Base-by-base conservation (phyloP, 176 grass and related monocot genomes). In the Lolium rigidum region DNA sequence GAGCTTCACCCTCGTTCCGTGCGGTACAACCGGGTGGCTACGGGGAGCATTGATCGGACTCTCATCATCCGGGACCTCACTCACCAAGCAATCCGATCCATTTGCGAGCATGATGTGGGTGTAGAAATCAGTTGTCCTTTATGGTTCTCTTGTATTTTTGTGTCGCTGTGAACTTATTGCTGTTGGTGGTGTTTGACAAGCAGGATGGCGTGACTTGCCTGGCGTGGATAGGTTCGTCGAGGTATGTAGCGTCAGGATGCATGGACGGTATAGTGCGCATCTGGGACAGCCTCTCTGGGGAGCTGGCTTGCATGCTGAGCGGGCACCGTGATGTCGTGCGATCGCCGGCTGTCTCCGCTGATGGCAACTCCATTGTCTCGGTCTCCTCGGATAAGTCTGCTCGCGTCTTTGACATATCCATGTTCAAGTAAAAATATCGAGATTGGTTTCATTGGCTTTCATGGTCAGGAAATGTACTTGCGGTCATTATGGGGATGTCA, bases 281-380 rank as follows among this genome's bases (percentile, higher is more conserved):
- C 69, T 98, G 97, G 97, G 97, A 98, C 81, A 91, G 88, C 72
- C 86, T 98, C 38, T 88, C 96, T 0, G 96, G 92, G 18, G 91
- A 88, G 31, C 91, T 90, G 2, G 72, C 46, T 10, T 84, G 64
- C 88, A 87, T 18, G 1, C 91, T 94, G 8, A 89, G 78, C 0
- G 92, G 93, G 25, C 93, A 92, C n/a, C 7, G 39, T 4, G 90
- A 95, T 60, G 79, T 84, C 21, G 89, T 98, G 7, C 96, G 92
- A 46, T 92, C 94, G n/a, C 58, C 95, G n/a, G 90, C 86, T 1
- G 11, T 91, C 38, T 86, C 75, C 10, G 70, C 81, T 0, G 92
- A 95, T 4, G 88, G 86, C 5, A 88, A 77, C 59, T 68, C 26
- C 7, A 48, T 98, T 9, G 84, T 98, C 55, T 91, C 96, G 1